These are phyloP conservation scores for Colletotrichum tanaceti DNA, from an alignment of 2,329 filamentous ascomycete genomes.

Conservation along the genomic window DNA sequence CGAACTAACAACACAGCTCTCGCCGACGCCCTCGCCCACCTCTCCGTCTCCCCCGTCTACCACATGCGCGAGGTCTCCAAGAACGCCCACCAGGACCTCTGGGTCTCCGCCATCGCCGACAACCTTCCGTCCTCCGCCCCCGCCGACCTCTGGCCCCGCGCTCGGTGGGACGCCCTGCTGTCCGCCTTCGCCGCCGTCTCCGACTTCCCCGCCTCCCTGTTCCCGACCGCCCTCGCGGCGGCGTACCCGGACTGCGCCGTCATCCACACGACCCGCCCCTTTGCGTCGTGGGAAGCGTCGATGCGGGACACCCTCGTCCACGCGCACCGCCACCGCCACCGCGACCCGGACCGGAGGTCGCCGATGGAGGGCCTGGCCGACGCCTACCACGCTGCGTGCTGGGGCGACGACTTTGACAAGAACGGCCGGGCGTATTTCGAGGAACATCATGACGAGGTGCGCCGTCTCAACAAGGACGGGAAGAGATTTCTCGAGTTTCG, in stretches of 20 bases:
- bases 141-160: conserved; percentile 45
- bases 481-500: conserved; percentile 46
- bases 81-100: conserved; percentile 49
- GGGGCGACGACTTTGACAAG: conserved; percentile 46
- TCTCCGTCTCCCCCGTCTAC: conserved; percentile 49
- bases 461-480: conserved; percentile 32
- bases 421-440: conserved; percentile 43
- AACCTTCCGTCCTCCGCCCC: conserved; percentile 45
- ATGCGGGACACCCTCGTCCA: conserved; percentile 49
- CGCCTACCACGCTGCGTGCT: conserved; percentile 46
- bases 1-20: conserved; percentile 42
- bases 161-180: conserved; percentile 51
- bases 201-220: conserved; percentile 49
- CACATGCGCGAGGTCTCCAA: conserved; percentile 50
- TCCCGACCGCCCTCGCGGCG: conserved; percentile 69
- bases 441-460: conserved; percentile 45
- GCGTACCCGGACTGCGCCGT: conserved; percentile 73
- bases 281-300: conserved; percentile 67
- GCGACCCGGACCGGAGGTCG: conserved; percentile 35
- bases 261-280: conserved; percentile 68
- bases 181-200: conserved; percentile 44
- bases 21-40: conserved; percentile 46
- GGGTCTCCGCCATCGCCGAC: conserved; percentile 49
- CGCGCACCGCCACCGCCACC: conserved; percentile 36
- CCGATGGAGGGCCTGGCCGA: conserved; percentile 44